Evolutionary conservation across 768 basidiomycete species (phyloP), one percentile per base, ranked within the genome.

Genomic region (Mycena crocata): DNA sequence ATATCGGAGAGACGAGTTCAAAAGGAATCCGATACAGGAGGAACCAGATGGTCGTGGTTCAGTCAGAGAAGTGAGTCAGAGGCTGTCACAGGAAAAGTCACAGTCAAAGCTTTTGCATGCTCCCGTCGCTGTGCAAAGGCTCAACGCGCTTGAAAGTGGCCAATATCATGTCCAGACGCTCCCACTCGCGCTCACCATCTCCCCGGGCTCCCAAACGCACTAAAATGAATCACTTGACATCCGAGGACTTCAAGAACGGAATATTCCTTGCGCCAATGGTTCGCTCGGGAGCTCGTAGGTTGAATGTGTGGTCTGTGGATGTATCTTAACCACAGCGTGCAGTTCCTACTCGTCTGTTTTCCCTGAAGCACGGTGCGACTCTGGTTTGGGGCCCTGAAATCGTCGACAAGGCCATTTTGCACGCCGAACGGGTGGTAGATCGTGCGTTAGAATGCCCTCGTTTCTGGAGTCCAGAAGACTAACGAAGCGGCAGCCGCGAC

Each of bases 201-300:
- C 81, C 84, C 8, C 76, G 86, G n/a, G 76, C 81, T 14, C 31
- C 80, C 0, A 93, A 93, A 74, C 86, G 88, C 10, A 80, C 82
- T 42, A 87, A 83, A 71, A 71, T 87, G 12, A 87, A 85, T 19
- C 86, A 89, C 69, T 84, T 93, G 21, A 90, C 90, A 0, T 74
- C 84, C 1, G 89, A 90, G 31, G 90, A 94, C 68, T 99, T 95
- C 82, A 91, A 90, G 69, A 86, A 94, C 80, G 96, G 95, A 13
- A 83, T 98, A 32, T 92, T 98, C 74, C 87, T 99, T n/a, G 97
- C 98, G 3, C 98, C 98, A 2, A 99, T 99, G 98, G 98, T 99
- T 57, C 88, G 96, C 74, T 97, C 94, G 63, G 94, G 96, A 66
- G 91, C 92, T 69, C 79, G 94, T 95, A 78, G 73, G 92, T 86